A percentile compares a stretch with the other conserved stretches of the same genome.
These are phyloP conservation scores for Aschersonia sp. DNA, from an alignment of 2,329 filamentous ascomycete species.

Conservation along the genomic window DNA sequence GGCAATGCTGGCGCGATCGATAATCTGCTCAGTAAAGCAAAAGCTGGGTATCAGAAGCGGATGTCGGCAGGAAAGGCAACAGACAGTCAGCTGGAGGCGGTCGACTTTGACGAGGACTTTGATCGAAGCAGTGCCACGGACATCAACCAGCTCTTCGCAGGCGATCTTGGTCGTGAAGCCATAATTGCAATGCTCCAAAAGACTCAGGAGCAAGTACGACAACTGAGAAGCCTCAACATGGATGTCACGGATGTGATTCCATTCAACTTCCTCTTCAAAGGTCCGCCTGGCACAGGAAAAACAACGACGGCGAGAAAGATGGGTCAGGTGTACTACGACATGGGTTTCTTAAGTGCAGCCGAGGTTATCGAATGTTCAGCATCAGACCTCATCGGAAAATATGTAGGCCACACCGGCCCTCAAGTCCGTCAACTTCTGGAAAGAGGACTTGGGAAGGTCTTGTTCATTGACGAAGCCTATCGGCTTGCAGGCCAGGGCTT, in stretches of 20 bases:
- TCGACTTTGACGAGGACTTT: constrained; percentile 58
- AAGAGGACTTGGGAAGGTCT: constrained; percentile 46
- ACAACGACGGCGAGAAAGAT: constrained; percentile 60
- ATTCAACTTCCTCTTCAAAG: constrained; percentile 55
- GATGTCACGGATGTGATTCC: constrained; percentile 31
- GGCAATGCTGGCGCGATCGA: constrained; percentile 65
- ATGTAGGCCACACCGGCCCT: constrained; percentile 53
- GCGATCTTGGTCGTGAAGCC: constrained; percentile 40
- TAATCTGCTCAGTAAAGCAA: constrained; percentile 44
- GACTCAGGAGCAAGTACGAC: constrained; percentile 31
- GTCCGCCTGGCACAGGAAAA: constrained; percentile 55
- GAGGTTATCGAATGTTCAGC: constrained; percentile 54
- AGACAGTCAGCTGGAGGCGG: constrained; percentile 57
- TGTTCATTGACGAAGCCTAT: constrained; percentile 63
- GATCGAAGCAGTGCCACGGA: constrained; percentile 28
- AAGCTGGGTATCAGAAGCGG: constrained; percentile 21
- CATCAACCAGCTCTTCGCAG: constrained; percentile 38
- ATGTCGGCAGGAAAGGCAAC: constrained; percentile 9
- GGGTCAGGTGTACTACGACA: constrained; percentile 61
- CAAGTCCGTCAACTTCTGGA: constrained; percentile 46
- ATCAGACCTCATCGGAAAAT: constrained; percentile 53
- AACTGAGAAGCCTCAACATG: constrained; percentile 11
- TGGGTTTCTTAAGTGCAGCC: constrained; percentile 47
- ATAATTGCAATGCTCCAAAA: constrained; percentile 37
- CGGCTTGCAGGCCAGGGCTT: constrained; percentile 41